Evolutionary conservation across 78 protist species (phyloP), one percentile per base, ranked within the genome.

Genomic region (Thecamonas trahens): DNA sequence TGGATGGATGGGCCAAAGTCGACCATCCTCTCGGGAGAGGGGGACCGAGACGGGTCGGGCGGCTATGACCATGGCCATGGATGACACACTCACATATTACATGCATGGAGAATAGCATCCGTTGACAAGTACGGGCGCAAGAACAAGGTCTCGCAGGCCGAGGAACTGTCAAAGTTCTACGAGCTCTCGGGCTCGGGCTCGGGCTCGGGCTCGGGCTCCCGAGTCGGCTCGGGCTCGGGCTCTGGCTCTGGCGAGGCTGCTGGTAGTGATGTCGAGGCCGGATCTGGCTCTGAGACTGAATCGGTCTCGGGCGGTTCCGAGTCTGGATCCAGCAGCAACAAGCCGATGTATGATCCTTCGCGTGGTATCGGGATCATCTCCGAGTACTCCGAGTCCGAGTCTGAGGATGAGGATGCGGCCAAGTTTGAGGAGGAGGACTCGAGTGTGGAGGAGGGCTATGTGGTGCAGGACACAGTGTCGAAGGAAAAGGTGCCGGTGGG

Each of bases 401-500:
- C 4, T 13, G 68, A 31, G 14, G 7, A n/a, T n/a, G n/a, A n/a
- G n/a, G n/a, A n/a, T n/a, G n/a, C n/a, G n/a, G n/a, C 52, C 37
- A 4, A 31, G 20, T 34, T 24, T 42, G 38, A 28, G 37, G 57
- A 42, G 39, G 55, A 9, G 18, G 49, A 4, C 31, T 28, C 15
- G 66, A 32, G 1, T 38, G 66, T 15, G 20, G 29, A 17, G 44
- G 59, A 7, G 29, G 70, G 7, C 4, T 55, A 45, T 18, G 52
- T 18, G 15, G 52, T 47, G 15, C 28, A 47, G 15, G 13, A 15
- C 15, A 47, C 52, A 47, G 42, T 3, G 31, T 1, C 31, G 2
- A 17, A 20, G n/a, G n/a, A n/a, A n/a, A n/a, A 60, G 40, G 54
- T 77, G 34, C 74, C 79, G 52, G 66, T 72, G 62, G 76, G 66